Conservation (phyloP, 2,329 filamentous ascomycete genomes). For the Penicillium aurantiogriseum region DNA sequence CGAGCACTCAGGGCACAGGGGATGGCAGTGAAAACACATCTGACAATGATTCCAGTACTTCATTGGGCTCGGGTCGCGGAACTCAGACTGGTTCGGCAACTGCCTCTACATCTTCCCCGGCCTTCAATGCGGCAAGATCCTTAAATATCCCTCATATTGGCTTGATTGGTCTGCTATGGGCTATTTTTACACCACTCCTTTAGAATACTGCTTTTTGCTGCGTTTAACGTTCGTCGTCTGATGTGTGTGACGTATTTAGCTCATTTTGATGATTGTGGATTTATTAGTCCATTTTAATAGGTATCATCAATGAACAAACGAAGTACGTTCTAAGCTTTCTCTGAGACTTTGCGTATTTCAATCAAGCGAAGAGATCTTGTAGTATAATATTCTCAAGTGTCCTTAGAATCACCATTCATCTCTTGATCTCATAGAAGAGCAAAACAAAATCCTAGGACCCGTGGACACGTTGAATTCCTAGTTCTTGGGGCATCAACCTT, state of each 20-base stretch:
- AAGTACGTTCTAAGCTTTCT: background rate
- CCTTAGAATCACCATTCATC: too few species aligned
- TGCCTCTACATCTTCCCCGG: background rate
- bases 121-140: background rate
- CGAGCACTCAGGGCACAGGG: background rate
- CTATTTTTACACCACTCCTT: constrained; percentile 2
- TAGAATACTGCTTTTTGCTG: background rate
- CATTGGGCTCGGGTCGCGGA: background rate
- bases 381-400: background rate
- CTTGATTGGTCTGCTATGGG: constrained; percentile 5
- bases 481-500: background rate
- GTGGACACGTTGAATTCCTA: background rate
- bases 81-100: background rate
- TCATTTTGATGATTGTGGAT: background rate
- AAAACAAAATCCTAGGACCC: too few species aligned
- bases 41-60: background rate
- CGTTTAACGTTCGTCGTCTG: background rate
- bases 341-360: background rate
- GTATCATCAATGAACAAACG: background rate
- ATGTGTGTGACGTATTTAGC: background rate
- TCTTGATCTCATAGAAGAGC: too few species aligned
- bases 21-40: background rate
- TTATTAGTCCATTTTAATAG: background rate
- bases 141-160: background rate
- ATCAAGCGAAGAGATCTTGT: background rate